Evolutionary conservation across 768 basidiomycete genomes (phyloP), one percentile per base, ranked within the genome.

Genomic region (Leccinum subgranulosum): DNA sequence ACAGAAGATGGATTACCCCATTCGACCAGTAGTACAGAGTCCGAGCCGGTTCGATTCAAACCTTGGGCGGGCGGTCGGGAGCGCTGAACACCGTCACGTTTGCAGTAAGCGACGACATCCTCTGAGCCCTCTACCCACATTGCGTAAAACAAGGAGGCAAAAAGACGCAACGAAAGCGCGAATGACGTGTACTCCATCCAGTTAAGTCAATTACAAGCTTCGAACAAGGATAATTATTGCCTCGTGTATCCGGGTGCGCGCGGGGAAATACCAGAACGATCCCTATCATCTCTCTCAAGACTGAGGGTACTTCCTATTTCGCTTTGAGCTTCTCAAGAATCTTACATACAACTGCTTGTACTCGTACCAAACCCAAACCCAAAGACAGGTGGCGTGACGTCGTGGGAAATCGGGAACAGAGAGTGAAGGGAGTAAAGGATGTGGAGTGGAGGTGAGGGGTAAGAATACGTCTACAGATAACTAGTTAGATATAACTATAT

Each of bases 401-500:
- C 19, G 41, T 43, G 19, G 41, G 19, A n/a, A 19, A 43, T 43
- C 2, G 41, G 41, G 41, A 43, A 43, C 39, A 14, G 15, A 41
- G 41, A 43, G 41, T 41, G 45, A 19, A 41, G 11, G 34, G 46
- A 31, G 11, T 39, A 21, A 39, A 21, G 12, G 34, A 43, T 19
- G 54, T 15, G 39, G n/a, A 53, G 56, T 48, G 49, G 51, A 48
- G 6, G n/a, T 15, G 48, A n/a, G 29, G 21, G 36, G 19, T 3
- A 19, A 19, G 29, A 50, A 45, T 29, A 52, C 8, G 39, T 66
- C 67, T 69, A 60, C 50, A 33, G 49, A 45, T 31, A 51, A 49
- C 62, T 67, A 68, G 59, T 69, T 71, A 69, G 21, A 51, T 60
- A 69, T 69, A 69, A 69, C 70, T 69, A 72, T 69, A 65, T 67